Conservation (phyloP, 1,139 yeast genomes). For the Diutina mesorugosa region DNA sequence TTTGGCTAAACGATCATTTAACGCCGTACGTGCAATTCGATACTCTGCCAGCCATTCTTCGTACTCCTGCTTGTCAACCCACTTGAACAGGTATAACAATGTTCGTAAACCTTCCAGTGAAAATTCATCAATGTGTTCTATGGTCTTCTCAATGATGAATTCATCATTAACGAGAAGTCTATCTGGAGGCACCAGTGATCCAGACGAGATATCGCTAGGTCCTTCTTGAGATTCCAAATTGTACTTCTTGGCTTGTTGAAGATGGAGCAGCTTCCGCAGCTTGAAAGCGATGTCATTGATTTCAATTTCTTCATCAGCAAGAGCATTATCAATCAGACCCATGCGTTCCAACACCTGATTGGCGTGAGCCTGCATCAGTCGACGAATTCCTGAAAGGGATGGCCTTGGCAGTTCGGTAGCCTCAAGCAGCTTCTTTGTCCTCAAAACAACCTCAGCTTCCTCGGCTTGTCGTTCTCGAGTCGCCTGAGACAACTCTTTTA, state of each 20-base stretch:
- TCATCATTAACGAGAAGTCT: constrained; percentile 59
- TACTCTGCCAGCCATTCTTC: constrained; percentile 55
- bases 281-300: constrained; percentile 44
- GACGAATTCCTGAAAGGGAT: background rate
- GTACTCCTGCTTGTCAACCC: constrained; percentile 51
- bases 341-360: constrained; percentile 8
- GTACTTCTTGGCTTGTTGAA: constrained; percentile 48
- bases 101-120: constrained; percentile 94
- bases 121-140: constrained; percentile 85
- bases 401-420: constrained; percentile 10
- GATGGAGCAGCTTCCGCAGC: constrained; percentile 51
- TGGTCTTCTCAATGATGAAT: constrained; percentile 67
- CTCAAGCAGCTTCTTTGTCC: constrained; percentile 22
- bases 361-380: background rate
- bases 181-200: constrained; percentile 42
- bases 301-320: constrained; percentile 42
- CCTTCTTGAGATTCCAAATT: constrained; percentile 15
- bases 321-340: constrained; percentile 43
- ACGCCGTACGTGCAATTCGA: constrained; percentile 64
- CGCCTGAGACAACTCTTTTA: constrained; percentile 46
- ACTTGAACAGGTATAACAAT: constrained; percentile 65
- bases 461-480: constrained; percentile 55
- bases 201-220: background rate
- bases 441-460: constrained; percentile 72
- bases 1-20: constrained; percentile 49